Evolutionary conservation across 2,329 filamentous ascomycete genomes (phyloP).

Genomic region (Pseudogymnoascus pannorum): DNA sequence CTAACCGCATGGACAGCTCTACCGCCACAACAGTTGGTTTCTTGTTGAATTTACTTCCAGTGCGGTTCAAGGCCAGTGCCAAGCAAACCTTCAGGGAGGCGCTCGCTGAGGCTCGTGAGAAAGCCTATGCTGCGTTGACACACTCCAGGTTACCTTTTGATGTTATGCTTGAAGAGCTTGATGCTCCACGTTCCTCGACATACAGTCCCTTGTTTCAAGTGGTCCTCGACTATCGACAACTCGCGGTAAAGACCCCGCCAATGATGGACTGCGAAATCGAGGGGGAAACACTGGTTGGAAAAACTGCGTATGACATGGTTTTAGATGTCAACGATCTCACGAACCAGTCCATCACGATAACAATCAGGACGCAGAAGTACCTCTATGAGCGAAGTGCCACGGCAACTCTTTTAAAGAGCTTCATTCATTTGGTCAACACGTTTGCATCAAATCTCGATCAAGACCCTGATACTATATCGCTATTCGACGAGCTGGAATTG

Average conservation of each 20-base stretch:
- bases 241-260: conserved; percentile 22
- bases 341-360: too few relatives aligned
- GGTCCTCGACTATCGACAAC: conserved; percentile 39
- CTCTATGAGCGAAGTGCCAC: too few relatives aligned
- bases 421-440: too few relatives aligned
- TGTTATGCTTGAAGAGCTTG: conserved; percentile 38
- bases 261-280: conserved; percentile 23
- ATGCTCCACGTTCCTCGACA: conserved; percentile 32
- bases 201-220: conserved; percentile 40
- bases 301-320: conserved; percentile 23
- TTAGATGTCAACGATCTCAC: conserved; percentile 4
- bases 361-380: too few relatives aligned
- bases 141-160: conserved; percentile 43
- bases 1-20: conserved; percentile 31
- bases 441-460: too few relatives aligned
- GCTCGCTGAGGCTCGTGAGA: conserved; percentile 19
- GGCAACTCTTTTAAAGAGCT: too few relatives aligned
- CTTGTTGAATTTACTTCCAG: conserved; percentile 42
- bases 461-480: too few relatives aligned
- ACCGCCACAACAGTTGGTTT: conserved; percentile 35
- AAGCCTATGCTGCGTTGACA: conserved; percentile 31
- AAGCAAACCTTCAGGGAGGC: conserved; percentile 21
- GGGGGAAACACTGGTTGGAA: conserved; percentile 12
- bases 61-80: conserved; percentile 29
- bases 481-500: too few relatives aligned